phyloP scores from a whole-genome alignment of 1,284 basidiomycete genomes.

The Trichosporon ovoides region DNA sequence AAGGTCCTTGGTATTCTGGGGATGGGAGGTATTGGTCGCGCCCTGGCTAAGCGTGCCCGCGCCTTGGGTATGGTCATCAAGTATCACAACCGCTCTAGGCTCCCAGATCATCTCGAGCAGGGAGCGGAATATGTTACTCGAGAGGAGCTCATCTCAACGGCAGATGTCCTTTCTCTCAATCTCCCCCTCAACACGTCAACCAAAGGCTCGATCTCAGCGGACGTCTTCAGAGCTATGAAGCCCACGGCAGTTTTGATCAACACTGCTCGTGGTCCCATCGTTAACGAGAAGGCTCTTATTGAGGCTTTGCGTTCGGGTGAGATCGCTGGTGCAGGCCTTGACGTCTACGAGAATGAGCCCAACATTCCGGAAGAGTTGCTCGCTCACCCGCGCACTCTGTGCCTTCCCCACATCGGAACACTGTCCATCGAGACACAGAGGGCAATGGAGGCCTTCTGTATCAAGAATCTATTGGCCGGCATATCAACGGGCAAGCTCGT shows the following conservation, averaged over 20 bases:
- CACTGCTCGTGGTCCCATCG: constrained; percentile 28
- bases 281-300: constrained; percentile 30
- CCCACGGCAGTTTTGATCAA: constrained; percentile 26
- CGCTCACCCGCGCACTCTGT: constrained; percentile 65
- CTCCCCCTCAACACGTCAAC: constrained; percentile 24
- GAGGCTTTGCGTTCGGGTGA: constrained; percentile 20
- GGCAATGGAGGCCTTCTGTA: constrained; percentile 55
- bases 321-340: constrained; percentile 28
- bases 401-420: constrained; percentile 83
- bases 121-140: constrained; percentile 30
- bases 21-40: constrained; percentile 26
- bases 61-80: constrained; percentile 23
- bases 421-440: constrained; percentile 70
- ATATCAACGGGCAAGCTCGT: constrained; percentile 20
- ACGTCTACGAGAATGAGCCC: constrained; percentile 40
- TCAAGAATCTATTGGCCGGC: constrained; percentile 24
- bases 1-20: constrained; percentile 24
- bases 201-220: constrained; percentile 19
- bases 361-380: constrained; percentile 16
- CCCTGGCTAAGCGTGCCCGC: constrained; percentile 20
- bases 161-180: constrained; percentile 31
- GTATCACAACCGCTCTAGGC: constrained; percentile 64
- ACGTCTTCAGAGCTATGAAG: constrained; percentile 27
- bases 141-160: constrained; percentile 35
- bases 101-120: constrained; percentile 25